Evolutionary conservation across 2,329 filamentous ascomycete genomes (phyloP).

Genomic region (Trichoderma koningii): DNA sequence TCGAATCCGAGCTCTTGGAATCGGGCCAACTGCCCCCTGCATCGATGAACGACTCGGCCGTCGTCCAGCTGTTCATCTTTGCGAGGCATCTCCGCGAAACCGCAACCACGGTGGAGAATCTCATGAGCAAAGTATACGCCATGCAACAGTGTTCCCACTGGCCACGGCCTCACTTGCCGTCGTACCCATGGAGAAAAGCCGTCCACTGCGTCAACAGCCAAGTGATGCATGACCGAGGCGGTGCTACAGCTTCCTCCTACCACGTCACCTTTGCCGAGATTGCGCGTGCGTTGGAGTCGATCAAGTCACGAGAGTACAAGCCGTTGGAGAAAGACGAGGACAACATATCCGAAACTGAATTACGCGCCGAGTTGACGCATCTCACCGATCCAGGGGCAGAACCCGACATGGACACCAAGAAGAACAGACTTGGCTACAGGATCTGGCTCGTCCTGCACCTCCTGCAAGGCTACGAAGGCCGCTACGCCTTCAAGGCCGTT

Average conservation of each 20-base stretch:
- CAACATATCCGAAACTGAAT: conserved; percentile 7
- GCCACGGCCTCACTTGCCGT: conserved; percentile 51
- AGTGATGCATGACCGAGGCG: conserved; percentile 60
- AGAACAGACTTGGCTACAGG: conserved; percentile 47
- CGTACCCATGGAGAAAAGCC: conserved; percentile 56
- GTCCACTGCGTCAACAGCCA: conserved; percentile 57
- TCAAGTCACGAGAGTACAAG: conserved; percentile 44
- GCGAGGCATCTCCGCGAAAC: conserved; percentile 57
- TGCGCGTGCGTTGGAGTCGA: conserved; percentile 46
- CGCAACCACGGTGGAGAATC: conserved; percentile 49
- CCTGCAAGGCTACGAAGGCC: conserved; percentile 59
- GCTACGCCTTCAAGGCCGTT: conserved; percentile 59
- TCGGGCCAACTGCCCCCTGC: conserved; percentile 49
- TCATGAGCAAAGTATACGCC: conserved; percentile 50
- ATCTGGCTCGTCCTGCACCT: conserved; percentile 54
- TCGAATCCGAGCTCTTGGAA: conserved; percentile 50
- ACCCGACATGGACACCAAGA: conserved; percentile 39
- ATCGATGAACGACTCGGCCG: conserved; percentile 51
- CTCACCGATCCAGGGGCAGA: conserved; percentile 44
- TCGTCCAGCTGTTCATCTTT: conserved; percentile 57
- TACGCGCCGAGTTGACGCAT: conserved; percentile 32
- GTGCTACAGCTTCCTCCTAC: conserved; percentile 56
- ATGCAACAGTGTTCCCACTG: conserved; percentile 48
- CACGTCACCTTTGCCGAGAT: conserved; percentile 50
- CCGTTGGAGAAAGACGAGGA: conserved; percentile 35